Conservation (phyloP, 441 rosid species). For the Kokia cookei region DNA sequence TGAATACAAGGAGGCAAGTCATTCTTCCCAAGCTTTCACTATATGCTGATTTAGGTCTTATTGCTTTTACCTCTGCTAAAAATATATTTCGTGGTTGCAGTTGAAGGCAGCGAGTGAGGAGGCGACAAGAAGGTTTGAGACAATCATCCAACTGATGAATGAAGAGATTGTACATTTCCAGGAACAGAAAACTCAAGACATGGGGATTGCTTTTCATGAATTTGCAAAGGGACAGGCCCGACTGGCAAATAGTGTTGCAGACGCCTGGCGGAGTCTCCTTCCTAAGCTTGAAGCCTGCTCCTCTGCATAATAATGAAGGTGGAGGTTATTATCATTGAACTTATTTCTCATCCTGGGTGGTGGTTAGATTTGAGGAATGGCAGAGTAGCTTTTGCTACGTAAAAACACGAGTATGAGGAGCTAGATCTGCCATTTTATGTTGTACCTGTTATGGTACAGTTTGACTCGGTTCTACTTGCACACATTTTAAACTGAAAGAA, state of each 20-base stretch:
- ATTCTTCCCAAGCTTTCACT: background rate
- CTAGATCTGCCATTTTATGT: constrained; percentile 11
- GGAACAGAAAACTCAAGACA: constrained; percentile 82
- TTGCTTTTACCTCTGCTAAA: background rate
- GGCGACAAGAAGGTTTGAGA: constrained; percentile 70
- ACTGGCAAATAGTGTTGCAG: constrained; percentile 72
- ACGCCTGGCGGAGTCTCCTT: constrained; percentile 97
- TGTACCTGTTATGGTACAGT: constrained; percentile 4
- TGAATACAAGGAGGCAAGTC: constrained; percentile 78
- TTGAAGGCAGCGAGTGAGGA: constrained; percentile 80
- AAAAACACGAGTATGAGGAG: constrained; percentile 10
- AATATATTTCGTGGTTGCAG: constrained; percentile 37
- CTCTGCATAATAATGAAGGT: constrained; percentile 4
- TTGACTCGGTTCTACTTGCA: constrained; percentile 13
- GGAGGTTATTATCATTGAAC: constrained; percentile 13
- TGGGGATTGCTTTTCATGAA: constrained; percentile 90
- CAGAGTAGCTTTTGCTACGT: constrained; percentile 9
- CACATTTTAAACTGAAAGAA: constrained; percentile 13
- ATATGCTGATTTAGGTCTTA: background rate
- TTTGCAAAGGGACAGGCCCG: constrained; percentile 96
- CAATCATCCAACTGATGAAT: constrained; percentile 65
- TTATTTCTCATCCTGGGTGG: background rate
- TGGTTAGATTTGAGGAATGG: constrained; percentile 1
- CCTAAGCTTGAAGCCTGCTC: constrained; percentile 90
- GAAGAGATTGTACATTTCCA: constrained; percentile 92